A percentile compares a stretch with the other conserved stretches of the same genome.
Evolutionary conservation across 1,284 basidiomycete genomes (phyloP).

Genomic region (Stereum hirsutum): DNA sequence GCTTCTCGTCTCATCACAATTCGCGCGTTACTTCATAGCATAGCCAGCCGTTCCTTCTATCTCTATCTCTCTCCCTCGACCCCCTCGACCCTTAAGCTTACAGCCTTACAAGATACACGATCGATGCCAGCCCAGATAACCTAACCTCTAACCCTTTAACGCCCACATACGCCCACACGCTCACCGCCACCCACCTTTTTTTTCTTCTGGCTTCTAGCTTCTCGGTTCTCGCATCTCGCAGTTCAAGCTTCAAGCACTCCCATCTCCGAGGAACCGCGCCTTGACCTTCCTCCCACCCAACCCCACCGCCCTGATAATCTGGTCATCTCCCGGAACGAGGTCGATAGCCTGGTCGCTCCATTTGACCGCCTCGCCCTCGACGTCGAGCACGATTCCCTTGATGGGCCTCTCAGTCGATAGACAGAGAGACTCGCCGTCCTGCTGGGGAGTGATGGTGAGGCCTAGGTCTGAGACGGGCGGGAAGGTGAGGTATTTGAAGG

Average conservation of each 20-base stretch:
- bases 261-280: constrained; percentile 68
- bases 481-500: constrained; percentile 85
- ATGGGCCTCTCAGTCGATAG: constrained; percentile 62
- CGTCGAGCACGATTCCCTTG: constrained; percentile 80
- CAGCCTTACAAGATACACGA: no score
- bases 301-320: constrained; percentile 55
- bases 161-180: no score
- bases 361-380: constrained; percentile 56
- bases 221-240: no score
- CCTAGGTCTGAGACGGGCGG: constrained; percentile 50
- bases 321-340: constrained; percentile 75
- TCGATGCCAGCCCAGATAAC: no score
- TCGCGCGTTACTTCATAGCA: no score
- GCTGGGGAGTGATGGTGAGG: constrained; percentile 40
- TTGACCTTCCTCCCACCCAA: constrained; percentile 57
- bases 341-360: constrained; percentile 89
- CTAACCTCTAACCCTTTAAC: no score
- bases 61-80: no score
- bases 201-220: no score
- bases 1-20: no score
- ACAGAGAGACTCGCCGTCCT: constrained; percentile 52
- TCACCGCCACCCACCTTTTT: no score
- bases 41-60: no score
- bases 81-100: no score
- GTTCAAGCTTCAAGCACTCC: constrained; percentile 43